Evolutionary conservation across 345 rosid species (phyloP), one percentile per base, ranked within the genome.

Genomic region (Sisymbrium altissimum): DNA sequence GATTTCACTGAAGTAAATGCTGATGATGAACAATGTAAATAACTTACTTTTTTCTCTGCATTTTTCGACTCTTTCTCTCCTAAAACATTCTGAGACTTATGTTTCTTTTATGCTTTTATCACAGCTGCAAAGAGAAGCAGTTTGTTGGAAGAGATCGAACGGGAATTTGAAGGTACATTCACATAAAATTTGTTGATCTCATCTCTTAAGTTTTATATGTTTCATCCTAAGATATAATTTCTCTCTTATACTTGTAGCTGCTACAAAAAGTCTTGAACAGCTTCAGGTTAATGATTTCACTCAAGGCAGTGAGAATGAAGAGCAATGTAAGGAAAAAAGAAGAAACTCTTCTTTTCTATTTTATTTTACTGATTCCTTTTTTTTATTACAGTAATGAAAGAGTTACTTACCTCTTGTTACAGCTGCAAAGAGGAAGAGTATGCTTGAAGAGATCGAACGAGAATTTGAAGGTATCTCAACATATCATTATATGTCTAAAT

Each of bases 11-110:
- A 23, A 45, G 74, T 66, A 33, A 70, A 21, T 32, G 65, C 15
- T 44, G 57, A 70, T 58, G 74, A 58, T 70, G 74, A 70, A 58
- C 57, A 70, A n/a, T 57, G 74, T 58, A 70, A n/a, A n/a, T 13
- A 56, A 4, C 58, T 46, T 46, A 0, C 7, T 33, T 6, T 13
- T 33, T 9, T 19, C 13, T 21, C 30, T 43, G 6, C 13, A 2
- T 10, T 43, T 55, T 29, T 27, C 5, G 4, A 29, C 14, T 57
- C 1, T 19, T 33, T 43, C 23, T 21, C 57, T 70, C 4, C 8
- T 33, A 12, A 0, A 0, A 5, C 35, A 30, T 30, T 18, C 33
- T 29, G 9, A 58, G 58, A 58, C 57, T 18, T 50, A 55, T 45
- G 58, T 58, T 55, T 43, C 43, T 5, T 54, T 68, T 5, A 2